Conservation (phyloP, 352 stramenopile species). For the Phytophthora pisi region DNA sequence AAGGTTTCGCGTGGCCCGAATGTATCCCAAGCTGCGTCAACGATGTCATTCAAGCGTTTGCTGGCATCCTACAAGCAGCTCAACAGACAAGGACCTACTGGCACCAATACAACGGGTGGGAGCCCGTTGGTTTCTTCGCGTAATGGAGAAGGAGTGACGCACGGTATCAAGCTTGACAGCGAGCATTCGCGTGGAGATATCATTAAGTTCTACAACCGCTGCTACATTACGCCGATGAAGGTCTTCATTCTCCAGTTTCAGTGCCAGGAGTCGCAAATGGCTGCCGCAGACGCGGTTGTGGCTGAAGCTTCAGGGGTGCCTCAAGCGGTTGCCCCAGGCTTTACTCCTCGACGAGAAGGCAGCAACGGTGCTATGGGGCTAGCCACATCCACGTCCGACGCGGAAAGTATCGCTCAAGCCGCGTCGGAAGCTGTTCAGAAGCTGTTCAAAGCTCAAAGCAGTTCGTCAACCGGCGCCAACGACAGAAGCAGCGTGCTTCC, state of each 20-base stretch:
- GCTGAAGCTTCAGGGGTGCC: conserved; percentile 34
- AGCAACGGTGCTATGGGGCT: conserved; percentile 42
- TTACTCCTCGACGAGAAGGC: conserved; percentile 44
- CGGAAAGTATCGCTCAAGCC: conserved; percentile 80
- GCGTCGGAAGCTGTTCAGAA: conserved; percentile 75
- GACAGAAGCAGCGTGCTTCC: conserved; percentile 43
- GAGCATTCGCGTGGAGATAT: conserved; percentile 73
- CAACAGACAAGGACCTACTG: conserved; percentile 38
- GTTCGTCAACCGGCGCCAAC: conserved; percentile 3
- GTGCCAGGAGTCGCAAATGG: conserved; percentile 81
- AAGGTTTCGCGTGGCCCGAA: conserved; percentile 82
- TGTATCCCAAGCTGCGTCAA: conserved; percentile 45
- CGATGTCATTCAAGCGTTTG: conserved; percentile 76
- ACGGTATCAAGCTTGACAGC: conserved; percentile 78
- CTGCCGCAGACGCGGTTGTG: conserved; percentile 69
- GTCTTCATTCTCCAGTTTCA: conserved; percentile 88
- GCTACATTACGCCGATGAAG: conserved; percentile 86
- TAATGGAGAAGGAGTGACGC: conserved; percentile 68
- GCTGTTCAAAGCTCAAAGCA: conserved; percentile 20
- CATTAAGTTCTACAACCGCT: conserved; percentile 91
- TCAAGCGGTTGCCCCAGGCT: conserved; percentile 42
- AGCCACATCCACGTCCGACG: conserved; percentile 66
- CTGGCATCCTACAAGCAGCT: conserved; percentile 81
- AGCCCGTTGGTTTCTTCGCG: conserved; percentile 37
- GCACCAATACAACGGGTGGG: conserved; percentile 14